A percentile compares a stretch with the other conserved stretches of the same genome.
Conservation (phyloP, 768 basidiomycete species). For the Serendipita vermifera region DNA sequence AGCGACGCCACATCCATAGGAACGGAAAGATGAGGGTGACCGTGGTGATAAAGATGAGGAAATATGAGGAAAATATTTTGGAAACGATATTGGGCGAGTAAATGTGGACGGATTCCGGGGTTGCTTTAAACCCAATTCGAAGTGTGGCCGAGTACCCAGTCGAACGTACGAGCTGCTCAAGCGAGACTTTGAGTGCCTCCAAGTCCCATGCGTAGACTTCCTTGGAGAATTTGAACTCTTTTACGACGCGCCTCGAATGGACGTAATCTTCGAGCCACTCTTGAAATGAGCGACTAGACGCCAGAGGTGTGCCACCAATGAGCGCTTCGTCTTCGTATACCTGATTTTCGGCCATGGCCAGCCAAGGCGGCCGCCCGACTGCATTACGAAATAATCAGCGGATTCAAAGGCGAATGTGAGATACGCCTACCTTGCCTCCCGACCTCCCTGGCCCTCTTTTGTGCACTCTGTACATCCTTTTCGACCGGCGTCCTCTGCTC, state of each 20-base stretch:
- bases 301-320: neutral
- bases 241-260: neutral
- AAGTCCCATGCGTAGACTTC: neutral
- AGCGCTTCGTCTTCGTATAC: neutral
- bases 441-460: no score
- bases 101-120: neutral
- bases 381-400: no score
- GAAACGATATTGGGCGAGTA: slow-evolving; percentile 7
- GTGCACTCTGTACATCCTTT: neutral
- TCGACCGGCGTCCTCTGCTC: neutral
- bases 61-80: neutral
- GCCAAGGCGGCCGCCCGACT: neutral
- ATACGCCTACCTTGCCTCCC: no score
- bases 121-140: neutral
- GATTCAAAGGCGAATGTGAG: no score
- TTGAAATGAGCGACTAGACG: neutral
- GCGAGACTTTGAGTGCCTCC: neutral
- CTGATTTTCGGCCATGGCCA: neutral
- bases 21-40: slow-evolving; percentile 5
- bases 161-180: neutral
- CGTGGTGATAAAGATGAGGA: neutral
- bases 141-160: neutral
- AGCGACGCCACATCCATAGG: slow-evolving; percentile 6
- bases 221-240: neutral
- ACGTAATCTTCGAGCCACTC: slow-evolving; percentile 3